Evolutionary conservation across 2,329 filamentous ascomycete species (phyloP), one percentile per base, ranked within the genome.

Genomic region (Diplodia corticola): DNA sequence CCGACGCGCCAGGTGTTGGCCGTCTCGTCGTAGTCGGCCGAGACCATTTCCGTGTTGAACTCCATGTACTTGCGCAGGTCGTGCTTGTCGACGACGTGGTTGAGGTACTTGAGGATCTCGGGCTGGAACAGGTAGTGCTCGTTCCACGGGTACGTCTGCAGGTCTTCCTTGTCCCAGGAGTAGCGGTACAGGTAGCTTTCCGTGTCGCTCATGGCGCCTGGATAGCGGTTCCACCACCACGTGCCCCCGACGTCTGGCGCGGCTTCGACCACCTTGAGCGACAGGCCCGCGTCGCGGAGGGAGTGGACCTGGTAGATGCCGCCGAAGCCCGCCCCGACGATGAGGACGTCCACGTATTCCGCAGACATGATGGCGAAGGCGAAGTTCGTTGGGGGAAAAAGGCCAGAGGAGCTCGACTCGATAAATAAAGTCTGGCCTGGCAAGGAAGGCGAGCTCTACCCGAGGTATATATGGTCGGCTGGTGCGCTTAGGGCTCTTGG

Each of bases 11-110:
- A 81, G 0, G 65, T 67, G 5, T 70, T 67, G 1, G 44, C 67
- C 0, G 66, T 46, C 4, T 79, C 74, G 55, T 79, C 72, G 69
- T 73, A 82, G 1, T 70, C 68, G 1, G 78, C 78, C 0, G 70
- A 70, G 4, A 67, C 67, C 10, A 82, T 69, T 40, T 72, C 71
- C 0, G 78, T 81, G 55, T 80, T 72, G 73, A 82, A 81, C 15
- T 76, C 73, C 49, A 82, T 79, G 63, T 80, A 63, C 22, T 73
- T 70, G 4, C 73, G 70, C 5, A 82, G 68, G 37, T 77, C 67
- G 64, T 77, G 72, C 60, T 71, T 73, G 28, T 74, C 71, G 3
- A 71, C 70, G 7, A 80, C 72, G 46, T 75, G 72, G 17, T 75
- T 63, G 9, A 79, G 69, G 59, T 80, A 80, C 9, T 61, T 68